Evolutionary conservation across 2,329 filamentous ascomycete genomes (phyloP), one percentile per base, ranked within the genome.

Genomic region (Fusarium falciforme): DNA sequence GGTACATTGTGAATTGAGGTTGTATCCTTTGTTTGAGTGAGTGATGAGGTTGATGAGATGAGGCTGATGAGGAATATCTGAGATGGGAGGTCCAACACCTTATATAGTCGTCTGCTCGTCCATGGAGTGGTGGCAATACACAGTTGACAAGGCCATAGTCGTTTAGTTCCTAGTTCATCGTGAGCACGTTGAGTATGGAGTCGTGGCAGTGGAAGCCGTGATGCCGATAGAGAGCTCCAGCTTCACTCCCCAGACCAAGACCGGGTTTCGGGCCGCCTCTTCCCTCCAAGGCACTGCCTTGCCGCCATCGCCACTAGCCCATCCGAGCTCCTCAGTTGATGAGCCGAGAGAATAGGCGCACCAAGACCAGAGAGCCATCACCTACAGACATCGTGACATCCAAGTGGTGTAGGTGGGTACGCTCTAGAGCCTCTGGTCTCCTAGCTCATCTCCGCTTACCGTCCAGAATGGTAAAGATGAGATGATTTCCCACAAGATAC

Each of bases 1-100:
- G 78, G 74, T 81, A 75, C 80, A 82, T 82, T 63, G 58, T 75
- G 70, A 65, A 65, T 38, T 52, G 63, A 72, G 66, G 55, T 54
- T 68, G 22, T 38, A 66, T 61, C 54, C 61, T 69, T 59, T 55
- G 42, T 25, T 62, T 59, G 49, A 54, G 14, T 65, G 66, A 62
- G 64, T 63, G 64, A 36, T 67, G 70, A 71, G 38, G 49, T 16
- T 73, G 66, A 62, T 65, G 35, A 61, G 72, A 49, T 42, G 64
- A 60, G 59, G 64, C 61, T 69, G 65, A 40, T 73, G 61, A 73
- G 61, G 22, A 60, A 6, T 29, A 58, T 65, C 64, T 31, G 25
- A 35, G 49, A 47, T 35, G 72, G 72, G 69, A 49, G 61, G 27
- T 20, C 10, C 49, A 49, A 29, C 66, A 65, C 38, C 40, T 74